Evolutionary conservation across 106 monocot genomes (phyloP).

Genomic region (Phalaenopsis equestris): DNA sequence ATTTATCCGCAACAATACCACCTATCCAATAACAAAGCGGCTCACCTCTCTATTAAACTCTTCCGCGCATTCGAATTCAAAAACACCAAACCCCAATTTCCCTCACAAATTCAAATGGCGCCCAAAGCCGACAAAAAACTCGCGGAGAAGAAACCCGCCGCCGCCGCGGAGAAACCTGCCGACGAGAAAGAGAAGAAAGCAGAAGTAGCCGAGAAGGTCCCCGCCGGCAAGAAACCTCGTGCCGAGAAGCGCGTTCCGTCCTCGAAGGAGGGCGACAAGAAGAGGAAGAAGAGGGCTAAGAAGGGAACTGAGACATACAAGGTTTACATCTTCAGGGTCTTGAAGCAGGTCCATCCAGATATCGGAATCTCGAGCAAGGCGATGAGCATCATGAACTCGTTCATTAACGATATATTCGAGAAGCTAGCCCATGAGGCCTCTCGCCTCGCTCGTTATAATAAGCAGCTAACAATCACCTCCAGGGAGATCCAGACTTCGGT

Average conservation of each 20-base stretch:
- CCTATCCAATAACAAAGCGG: neutral
- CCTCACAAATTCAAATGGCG: slow-evolving; percentile 30
- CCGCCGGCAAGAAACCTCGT: neutral
- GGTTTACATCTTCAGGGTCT: neutral
- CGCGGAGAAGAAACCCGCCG: slow-evolving; percentile 57
- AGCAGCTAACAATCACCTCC: neutral
- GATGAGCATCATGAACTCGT: neutral
- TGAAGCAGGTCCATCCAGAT: neutral
- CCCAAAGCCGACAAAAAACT: slow-evolving; percentile 82
- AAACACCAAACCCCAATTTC: neutral
- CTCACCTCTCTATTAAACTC: neutral
- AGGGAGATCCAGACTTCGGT: neutral
- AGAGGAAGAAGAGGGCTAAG: neutral
- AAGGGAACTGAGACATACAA: neutral
- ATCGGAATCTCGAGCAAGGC: neutral
- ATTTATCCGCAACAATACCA: neutral
- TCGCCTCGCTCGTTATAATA: neutral
- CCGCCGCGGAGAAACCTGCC: neutral
- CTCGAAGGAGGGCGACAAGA: neutral
- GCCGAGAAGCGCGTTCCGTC: neutral
- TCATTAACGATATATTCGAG: neutral
- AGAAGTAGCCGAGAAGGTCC: neutral
- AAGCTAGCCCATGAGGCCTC: neutral
- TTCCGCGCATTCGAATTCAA: neutral
- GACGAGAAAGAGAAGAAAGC: neutral